These are phyloP conservation scores for Mariannaea elegans DNA, from an alignment of 2,329 filamentous ascomycete genomes.

Conservation along the genomic window DNA sequence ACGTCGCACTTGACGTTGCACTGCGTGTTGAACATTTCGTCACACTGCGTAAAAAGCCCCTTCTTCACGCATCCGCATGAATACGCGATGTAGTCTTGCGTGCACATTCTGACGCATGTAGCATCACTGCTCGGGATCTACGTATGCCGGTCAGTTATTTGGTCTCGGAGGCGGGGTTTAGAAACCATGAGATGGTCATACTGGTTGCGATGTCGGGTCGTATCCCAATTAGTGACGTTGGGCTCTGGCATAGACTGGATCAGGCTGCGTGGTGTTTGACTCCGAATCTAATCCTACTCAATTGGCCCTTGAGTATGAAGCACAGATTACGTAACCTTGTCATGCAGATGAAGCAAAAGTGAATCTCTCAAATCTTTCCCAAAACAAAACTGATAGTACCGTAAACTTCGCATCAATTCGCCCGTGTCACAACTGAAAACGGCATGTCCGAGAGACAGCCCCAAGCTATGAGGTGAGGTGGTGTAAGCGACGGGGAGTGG, in stretches of 20 bases:
- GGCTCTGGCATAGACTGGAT: neutral
- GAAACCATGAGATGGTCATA: neutral
- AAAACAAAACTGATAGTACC: neutral
- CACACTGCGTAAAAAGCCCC: slow-evolving; percentile 4
- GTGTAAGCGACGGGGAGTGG: slow-evolving; percentile 6
- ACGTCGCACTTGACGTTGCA: neutral
- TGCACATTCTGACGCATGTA: neutral
- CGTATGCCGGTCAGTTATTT: neutral
- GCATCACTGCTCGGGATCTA: neutral
- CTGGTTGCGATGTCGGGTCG: neutral
- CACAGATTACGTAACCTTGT: too few species aligned
- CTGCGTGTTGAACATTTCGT: neutral
- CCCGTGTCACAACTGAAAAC: neutral
- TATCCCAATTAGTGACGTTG: neutral
- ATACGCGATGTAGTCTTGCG: neutral
- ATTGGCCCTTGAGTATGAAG: too few species aligned
- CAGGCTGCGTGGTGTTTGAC: neutral
- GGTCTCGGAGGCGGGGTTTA: neutral
- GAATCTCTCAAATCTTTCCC: neutral
- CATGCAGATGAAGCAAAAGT: neutral
- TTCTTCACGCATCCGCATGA: neutral
- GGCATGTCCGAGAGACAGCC: neutral
- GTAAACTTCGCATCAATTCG: neutral
- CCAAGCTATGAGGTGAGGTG: neutral
- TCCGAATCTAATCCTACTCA: too few species aligned